Evolutionary conservation across 768 basidiomycete genomes (phyloP).

Genomic region (Cantharellus anzutake): DNA sequence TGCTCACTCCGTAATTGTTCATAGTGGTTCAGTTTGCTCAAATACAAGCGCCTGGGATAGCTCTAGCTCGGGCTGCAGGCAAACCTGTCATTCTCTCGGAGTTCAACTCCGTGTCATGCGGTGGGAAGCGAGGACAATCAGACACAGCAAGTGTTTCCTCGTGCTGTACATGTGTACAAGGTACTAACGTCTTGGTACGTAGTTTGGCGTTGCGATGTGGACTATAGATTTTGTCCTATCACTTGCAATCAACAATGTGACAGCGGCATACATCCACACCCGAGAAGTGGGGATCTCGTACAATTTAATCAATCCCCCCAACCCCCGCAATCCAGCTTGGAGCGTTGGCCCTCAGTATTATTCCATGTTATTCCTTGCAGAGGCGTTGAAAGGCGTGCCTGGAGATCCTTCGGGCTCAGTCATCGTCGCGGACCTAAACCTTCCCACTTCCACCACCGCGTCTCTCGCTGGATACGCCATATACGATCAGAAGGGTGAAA

Average conservation of each 20-base stretch:
- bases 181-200: not conserved
- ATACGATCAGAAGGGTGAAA: constrained; percentile 2
- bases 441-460: not conserved
- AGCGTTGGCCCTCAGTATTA: constrained; percentile 9
- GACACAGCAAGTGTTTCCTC: constrained; percentile 6
- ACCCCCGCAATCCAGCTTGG: constrained; percentile 4
- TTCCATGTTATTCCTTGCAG: constrained; percentile 8
- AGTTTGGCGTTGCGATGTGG: constrained; percentile 7
- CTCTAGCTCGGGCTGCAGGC: constrained; percentile 1
- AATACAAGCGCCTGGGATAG: not conserved
- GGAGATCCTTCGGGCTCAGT: not conserved
- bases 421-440: constrained; percentile 7
- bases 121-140: constrained; percentile 5
- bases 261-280: constrained; percentile 9
- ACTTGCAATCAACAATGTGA: constrained; percentile 6
- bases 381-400: constrained; percentile 3
- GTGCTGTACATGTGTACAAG: not conserved
- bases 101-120: constrained; percentile 9
- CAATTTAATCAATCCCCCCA: constrained; percentile 9
- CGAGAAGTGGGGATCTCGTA: constrained; percentile 9
- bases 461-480: constrained; percentile 7
- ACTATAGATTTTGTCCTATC: constrained; percentile 8
- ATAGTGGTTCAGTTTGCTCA: not conserved
- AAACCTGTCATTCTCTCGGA: constrained; percentile 8
- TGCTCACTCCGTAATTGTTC: not conserved